These are phyloP conservation scores for Amanita rubescens DNA, from an alignment of 768 basidiomycete species.

Conservation along the genomic window DNA sequence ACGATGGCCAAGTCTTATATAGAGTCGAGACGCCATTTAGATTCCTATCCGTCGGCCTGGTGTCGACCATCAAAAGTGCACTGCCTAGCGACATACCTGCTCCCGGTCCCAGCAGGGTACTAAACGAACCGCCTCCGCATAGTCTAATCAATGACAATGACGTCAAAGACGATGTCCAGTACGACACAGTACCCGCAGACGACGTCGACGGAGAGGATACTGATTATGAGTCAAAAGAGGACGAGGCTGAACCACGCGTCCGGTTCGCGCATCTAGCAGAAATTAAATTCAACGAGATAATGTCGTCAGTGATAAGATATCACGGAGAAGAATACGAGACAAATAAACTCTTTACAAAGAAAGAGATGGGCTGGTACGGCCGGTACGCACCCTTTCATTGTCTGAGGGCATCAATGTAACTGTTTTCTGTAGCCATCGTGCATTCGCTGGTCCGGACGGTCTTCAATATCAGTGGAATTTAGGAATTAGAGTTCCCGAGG, in stretches of 20 bases:
- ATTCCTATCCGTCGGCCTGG: background rate
- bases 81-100: background rate
- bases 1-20: conserved; percentile 16
- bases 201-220: background rate
- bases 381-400: conserved; percentile 9
- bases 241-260: conserved; percentile 3
- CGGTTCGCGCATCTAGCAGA: conserved; percentile 9
- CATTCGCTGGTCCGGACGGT: conserved; percentile 27
- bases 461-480: conserved; percentile 27
- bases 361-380: conserved; percentile 8
- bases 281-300: conserved; percentile 12
- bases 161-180: background rate
- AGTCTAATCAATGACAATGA: background rate
- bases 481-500: conserved; percentile 14
- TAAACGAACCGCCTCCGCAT: background rate
- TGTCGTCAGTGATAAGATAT: conserved; percentile 5
- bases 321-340: background rate
- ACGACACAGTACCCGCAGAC: background rate
- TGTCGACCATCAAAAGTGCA: conserved; percentile 12
- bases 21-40: conserved; percentile 11
- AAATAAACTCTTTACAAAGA: conserved; percentile 14
- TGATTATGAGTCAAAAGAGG: background rate
- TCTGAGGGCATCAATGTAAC: background rate
- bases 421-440: conserved; percentile 17
- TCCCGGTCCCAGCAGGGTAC: background rate